Conservation (phyloP, 768 basidiomycete species). For the Bullera alba region DNA sequence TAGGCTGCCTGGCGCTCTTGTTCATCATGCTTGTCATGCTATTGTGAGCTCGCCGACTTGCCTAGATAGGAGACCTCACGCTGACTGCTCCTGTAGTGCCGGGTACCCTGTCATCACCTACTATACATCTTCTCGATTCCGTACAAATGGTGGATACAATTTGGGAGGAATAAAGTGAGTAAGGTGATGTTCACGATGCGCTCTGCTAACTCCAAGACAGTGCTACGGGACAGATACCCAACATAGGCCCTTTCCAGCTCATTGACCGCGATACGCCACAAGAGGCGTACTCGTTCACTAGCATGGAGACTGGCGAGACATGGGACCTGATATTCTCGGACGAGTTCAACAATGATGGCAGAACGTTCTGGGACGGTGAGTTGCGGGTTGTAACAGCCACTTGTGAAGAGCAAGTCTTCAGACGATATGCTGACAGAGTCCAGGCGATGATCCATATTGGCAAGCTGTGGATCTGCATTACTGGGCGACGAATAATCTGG, state of each 20-base stretch:
- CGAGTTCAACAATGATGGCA: constrained; percentile 66
- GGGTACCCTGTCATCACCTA: constrained; percentile 76
- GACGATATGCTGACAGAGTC: no score
- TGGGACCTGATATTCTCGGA: constrained; percentile 86
- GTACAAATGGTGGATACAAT: constrained; percentile 58
- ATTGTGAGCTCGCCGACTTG: no score
- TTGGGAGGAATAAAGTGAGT: constrained; percentile 84
- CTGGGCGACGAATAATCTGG: constrained; percentile 44
- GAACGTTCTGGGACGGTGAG: constrained; percentile 38
- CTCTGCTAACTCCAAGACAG: no score
- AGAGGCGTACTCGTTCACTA: constrained; percentile 56
- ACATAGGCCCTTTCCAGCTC: constrained; percentile 59
- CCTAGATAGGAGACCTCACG: no score
- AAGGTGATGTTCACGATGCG: background rate
- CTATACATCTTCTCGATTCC: constrained; percentile 40
- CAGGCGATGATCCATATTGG: constrained; percentile 51
- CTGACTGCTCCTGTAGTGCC: no score
- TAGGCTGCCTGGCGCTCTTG: constrained; percentile 62
- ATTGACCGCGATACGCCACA: constrained; percentile 72
- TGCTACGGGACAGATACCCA: constrained; percentile 75
- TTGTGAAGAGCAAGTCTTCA: background rate
- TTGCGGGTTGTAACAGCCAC: background rate
- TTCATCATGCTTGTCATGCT: constrained; percentile 62
- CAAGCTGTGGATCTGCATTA: constrained; percentile 51
- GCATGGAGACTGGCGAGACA: constrained; percentile 64